Base-by-base conservation (phyloP, 768 basidiomycete species). In the Suillus clintonianus region DNA sequence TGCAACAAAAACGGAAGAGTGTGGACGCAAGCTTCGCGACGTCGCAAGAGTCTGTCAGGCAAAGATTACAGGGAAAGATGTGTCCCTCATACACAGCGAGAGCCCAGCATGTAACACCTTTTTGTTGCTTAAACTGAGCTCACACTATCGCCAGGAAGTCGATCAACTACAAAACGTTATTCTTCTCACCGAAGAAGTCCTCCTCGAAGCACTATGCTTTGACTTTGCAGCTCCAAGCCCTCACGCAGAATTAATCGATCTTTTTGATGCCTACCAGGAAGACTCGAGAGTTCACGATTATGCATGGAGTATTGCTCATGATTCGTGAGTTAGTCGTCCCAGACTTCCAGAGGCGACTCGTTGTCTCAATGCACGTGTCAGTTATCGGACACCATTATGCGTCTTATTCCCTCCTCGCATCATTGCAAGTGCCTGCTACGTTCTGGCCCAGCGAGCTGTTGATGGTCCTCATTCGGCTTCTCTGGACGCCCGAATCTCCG, bases 1-100 rank as follows among this genome's bases (percentile, higher is more conserved):
- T 63, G 91, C 93, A 0, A 93, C 93, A n/a, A 95, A 95, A 75
- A 94, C 92, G 1, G 93, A 95, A 73, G 93, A 95, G 76, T 94
- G 91, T 68, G 91, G 91, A 39, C 82, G 93, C 59, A 95, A 94
- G 71, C 83, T 95, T 15, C 83, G 89, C n/a, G 93, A 95, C 69
- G 91, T 94, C 30, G 90, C 93, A 10, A 83, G 84, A 66, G 85
- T 94, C 11, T 89, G 84, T 68, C 85, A 86, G 69, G 84, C 90
- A 41, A 94, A 94, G 77, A 80, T 88, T 41, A 78, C 79, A 24
- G 83, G 82, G 57, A 73, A 75, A 6, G 88, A 91, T 61, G 79
- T 86, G 41, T 76, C 78, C 11, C 81, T 84, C 53, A 85, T 90
- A 51, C 78, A 85, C 8, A 79, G 82, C 50, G 89, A 91, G 61